Evolutionary conservation across 306 rosid genomes (phyloP), one percentile per base, ranked within the genome.

Genomic region (Cucurbita pepo): DNA sequence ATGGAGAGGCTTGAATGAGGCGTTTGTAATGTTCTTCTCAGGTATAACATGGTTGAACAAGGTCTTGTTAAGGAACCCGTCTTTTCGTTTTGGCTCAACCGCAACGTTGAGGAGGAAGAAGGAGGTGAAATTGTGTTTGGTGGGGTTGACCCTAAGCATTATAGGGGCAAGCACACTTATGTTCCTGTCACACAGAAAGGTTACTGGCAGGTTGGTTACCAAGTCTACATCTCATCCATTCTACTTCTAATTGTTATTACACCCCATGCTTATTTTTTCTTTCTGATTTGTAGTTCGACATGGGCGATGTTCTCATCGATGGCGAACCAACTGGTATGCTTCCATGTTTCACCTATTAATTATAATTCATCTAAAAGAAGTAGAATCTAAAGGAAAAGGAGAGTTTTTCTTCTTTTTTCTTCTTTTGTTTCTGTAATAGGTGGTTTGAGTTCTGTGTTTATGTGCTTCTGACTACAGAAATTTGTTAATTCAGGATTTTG

Each of bases 101-200:
- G 96, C 54, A 89, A 89, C 0, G 74, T 75, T 34, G 73, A 79
- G 25, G 96, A 84, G 64, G 90, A 81, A 55, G 77, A 77, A 81
- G 99, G 99, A 6, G 99, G 99, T 41, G 97, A 94, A 79, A 66
- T 94, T 80, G 99, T 94, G 57, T 94, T 94, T 72, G 99, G 99
- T 54, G 99, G 99, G 79, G 88, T 79, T 62, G 99, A 94, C 83
- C 92, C 95, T 63, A 86, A 84, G 69, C 99, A 94, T 82, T 94
- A 38, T 82, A 86, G 80, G 79, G 99, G 99, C 34, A 10, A 88
- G 58, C 99, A 94, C 79, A 86, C 87, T 2, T 94, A 85, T 73
- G 99, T 94, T 36, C 99, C 99, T 1, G 99, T 94, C 52, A 83
- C 92, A 4, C 80, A 37, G 36, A 94, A 86, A 81, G 99, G 99